Evolutionary conservation across 768 basidiomycete genomes (phyloP).

Genomic region (Termitomyces sp.): DNA sequence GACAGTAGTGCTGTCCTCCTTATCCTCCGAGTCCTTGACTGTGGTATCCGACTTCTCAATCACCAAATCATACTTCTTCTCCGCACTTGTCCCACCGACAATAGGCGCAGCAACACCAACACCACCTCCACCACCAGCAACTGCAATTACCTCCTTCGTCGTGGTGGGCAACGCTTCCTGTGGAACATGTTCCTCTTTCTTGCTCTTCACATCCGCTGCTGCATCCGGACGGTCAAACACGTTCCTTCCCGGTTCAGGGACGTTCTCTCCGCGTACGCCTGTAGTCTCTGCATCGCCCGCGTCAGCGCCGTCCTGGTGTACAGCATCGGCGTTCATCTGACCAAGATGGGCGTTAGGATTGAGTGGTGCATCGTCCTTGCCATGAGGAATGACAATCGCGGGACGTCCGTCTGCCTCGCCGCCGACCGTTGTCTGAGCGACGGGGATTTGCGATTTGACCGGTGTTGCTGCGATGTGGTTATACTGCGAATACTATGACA

Average conservation of each 20-base stretch:
- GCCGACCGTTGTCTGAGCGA: slow-evolving; percentile 41
- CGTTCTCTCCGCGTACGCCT: slow-evolving; percentile 37
- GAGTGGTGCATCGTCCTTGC: slow-evolving; percentile 21
- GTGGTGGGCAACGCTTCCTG: slow-evolving; percentile 8
- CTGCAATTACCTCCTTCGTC: slow-evolving; percentile 6
- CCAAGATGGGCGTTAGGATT: slow-evolving; percentile 1
- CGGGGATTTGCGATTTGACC: slow-evolving; percentile 26
- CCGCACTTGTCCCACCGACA: slow-evolving; percentile 10
- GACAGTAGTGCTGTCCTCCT: neutral
- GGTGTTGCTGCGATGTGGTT: slow-evolving; percentile 30
- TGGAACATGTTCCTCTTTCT: neutral
- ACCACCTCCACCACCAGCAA: slow-evolving; percentile 7
- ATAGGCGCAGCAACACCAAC: slow-evolving; percentile 8
- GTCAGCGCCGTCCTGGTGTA: slow-evolving; percentile 3
- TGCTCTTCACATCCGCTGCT: slow-evolving; percentile 37
- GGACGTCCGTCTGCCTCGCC: slow-evolving; percentile 50
- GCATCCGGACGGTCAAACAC: slow-evolving; percentile 53
- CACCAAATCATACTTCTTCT: neutral
- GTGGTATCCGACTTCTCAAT: neutral
- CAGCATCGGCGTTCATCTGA: slow-evolving; percentile 4
- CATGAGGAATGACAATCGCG: slow-evolving; percentile 42
- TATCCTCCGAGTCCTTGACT: neutral
- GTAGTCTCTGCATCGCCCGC: slow-evolving; percentile 16
- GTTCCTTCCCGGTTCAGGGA: slow-evolving; percentile 70
- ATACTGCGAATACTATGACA: slow-evolving; percentile 54